Percentiles rank a stretch among this genome's conserved stretches.
Conservation (phyloP, 202 grass and related monocot species). For the Carex arenaria region DNA sequence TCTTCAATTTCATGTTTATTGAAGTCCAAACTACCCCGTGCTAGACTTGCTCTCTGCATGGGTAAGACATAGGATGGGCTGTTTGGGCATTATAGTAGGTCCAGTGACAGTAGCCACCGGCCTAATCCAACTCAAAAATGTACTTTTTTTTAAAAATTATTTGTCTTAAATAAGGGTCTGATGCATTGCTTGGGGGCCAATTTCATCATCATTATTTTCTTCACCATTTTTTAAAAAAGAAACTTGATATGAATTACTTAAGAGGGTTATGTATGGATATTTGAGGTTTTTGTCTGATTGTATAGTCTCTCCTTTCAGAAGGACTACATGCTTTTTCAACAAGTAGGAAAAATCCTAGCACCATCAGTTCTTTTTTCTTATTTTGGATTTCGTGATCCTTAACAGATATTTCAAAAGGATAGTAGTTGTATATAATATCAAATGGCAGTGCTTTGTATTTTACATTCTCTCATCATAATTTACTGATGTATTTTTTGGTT, state of each 20-base stretch:
- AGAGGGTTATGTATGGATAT: not conserved
- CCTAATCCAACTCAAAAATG: not conserved
- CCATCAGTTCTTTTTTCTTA: not conserved
- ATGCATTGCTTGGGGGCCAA: not conserved
- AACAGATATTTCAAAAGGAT: not conserved
- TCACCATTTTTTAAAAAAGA: not conserved
- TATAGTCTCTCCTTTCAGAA: not conserved
- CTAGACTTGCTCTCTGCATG: not conserved
- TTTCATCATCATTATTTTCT: not conserved
- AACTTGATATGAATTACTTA: not conserved
- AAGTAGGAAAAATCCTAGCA: not conserved
- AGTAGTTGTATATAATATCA: not conserved
- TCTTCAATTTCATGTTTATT: not conserved
- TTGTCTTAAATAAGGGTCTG: not conserved
- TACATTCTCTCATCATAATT: not conserved
- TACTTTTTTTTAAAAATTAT: not conserved
- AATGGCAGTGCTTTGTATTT: slow-evolving; percentile 13
- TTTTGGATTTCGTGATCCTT: not conserved
- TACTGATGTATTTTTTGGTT: not conserved
- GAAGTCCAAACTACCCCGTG: not conserved
- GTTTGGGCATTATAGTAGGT: not conserved
- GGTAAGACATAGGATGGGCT: not conserved
- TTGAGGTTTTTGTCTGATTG: not conserved
- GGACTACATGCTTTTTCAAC: not conserved
- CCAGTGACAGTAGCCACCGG: not conserved